These are phyloP conservation scores for Colletotrichum destructivum DNA, from an alignment of 2,329 filamentous ascomycete species.

Conservation along the genomic window DNA sequence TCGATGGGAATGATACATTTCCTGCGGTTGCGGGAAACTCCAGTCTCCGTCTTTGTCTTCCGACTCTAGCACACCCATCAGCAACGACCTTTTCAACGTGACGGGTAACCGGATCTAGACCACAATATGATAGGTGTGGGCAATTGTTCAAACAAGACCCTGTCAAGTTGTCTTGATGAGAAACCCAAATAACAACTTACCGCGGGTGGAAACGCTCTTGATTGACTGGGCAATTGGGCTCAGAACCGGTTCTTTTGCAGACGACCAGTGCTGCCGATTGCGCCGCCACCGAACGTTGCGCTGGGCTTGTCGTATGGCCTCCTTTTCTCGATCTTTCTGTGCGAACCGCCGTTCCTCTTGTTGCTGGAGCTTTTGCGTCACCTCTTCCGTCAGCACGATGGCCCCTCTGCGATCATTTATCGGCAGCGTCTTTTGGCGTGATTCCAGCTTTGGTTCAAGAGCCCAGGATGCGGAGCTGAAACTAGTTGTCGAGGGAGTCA, in stretches of 20 bases:
- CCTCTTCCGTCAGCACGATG: conserved; percentile 62
- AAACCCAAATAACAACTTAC: conserved; percentile 32
- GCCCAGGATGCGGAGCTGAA: conserved; percentile 53
- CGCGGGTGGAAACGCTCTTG: conserved; percentile 11
- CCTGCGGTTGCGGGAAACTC: background rate
- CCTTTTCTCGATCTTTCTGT: conserved; percentile 60
- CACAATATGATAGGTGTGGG: background rate
- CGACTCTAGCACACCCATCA: conserved; percentile 14
- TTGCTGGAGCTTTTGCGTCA: conserved; percentile 52
- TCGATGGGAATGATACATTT: conserved; percentile 38
- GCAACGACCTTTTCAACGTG: background rate
- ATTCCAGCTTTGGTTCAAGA: conserved; percentile 51
- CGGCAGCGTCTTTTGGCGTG: conserved; percentile 52
- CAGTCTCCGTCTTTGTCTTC: background rate
- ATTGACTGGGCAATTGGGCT: conserved; percentile 65
- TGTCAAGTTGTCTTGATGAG: background rate
- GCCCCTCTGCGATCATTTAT: conserved; percentile 56
- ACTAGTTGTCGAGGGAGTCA: conserved; percentile 66
- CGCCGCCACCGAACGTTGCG: conserved; percentile 60
- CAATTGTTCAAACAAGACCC: background rate
- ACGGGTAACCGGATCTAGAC: background rate
- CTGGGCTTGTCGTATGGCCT: conserved; percentile 52
- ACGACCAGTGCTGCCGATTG: conserved; percentile 66
- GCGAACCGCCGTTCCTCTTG: conserved; percentile 58
- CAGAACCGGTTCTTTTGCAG: conserved; percentile 63